Percentiles rank a stretch among this genome's conserved stretches.
phyloP scores from a whole-genome alignment of 768 basidiomycete genomes.

The Russula foetens region DNA sequence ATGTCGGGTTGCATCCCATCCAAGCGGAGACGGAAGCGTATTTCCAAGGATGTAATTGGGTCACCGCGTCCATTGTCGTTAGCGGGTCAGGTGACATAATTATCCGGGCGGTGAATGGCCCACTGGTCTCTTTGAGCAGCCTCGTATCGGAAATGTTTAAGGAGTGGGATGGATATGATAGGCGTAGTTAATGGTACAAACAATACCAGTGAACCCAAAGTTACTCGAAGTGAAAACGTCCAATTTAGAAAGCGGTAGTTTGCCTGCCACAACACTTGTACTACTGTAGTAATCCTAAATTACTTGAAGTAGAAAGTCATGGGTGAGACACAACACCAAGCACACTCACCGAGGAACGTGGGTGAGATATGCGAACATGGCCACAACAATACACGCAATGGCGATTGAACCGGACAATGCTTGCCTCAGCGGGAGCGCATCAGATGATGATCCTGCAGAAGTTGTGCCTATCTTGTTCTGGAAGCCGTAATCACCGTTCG shows the following conservation, averaged over 20 bases:
- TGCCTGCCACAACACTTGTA: too few relatives aligned
- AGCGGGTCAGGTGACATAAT: neutral
- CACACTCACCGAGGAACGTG: neutral
- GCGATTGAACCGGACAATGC: neutral
- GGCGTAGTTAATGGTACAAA: neutral
- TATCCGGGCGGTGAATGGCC: neutral
- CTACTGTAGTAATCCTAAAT: too few relatives aligned
- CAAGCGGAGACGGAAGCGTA: neutral
- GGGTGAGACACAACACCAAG: neutral
- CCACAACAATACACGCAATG: neutral
- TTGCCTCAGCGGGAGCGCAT: neutral
- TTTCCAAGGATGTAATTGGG: constrained; percentile 12
- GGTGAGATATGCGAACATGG: neutral
- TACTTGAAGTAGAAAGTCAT: too few relatives aligned
- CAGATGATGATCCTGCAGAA: constrained; percentile 6
- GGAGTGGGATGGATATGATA: neutral
- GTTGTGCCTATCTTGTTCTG: constrained; percentile 32
- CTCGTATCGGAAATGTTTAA: neutral
- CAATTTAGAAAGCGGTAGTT: too few relatives aligned
- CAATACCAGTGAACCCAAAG: neutral
- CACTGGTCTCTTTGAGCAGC: neutral
- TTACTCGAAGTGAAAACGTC: too few relatives aligned
- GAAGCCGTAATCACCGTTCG: constrained; percentile 46
- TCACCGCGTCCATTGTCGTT: constrained; percentile 7
- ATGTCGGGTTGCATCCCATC: neutral